Conservation (phyloP, 2,329 filamentous ascomycete genomes). For the Microascus cirrosus region DNA sequence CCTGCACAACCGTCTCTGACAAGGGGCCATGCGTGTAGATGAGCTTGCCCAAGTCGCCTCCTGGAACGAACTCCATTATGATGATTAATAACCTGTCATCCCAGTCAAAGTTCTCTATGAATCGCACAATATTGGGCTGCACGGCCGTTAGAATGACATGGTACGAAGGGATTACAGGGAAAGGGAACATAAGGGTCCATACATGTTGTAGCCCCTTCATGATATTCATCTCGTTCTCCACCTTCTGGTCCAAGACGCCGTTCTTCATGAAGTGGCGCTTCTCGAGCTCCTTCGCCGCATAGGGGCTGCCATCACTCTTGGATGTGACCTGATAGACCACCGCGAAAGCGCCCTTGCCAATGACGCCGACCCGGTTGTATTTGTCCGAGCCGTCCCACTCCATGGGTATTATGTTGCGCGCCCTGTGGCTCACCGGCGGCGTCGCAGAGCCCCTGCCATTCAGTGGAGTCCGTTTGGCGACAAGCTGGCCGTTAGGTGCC, state of each 20-base stretch:
- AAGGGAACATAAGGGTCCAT: conserved; percentile 23
- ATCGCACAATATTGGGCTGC: conserved; percentile 80
- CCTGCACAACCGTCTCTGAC: conserved; percentile 55
- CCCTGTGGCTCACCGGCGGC: conserved; percentile 1
- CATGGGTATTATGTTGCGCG: conserved; percentile 25
- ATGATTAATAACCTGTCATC: conserved; percentile 80
- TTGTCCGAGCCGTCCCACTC: conserved; percentile 75
- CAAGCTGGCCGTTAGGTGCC: not conserved
- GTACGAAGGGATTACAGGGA: not conserved
- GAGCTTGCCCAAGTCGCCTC: conserved; percentile 71
- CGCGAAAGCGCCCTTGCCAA: conserved; percentile 92
- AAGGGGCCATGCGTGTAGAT: conserved; percentile 52
- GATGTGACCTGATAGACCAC: conserved; percentile 84
- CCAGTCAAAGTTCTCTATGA: conserved; percentile 79
- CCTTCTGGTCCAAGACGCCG: conserved; percentile 76
- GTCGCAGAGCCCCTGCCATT: not conserved
- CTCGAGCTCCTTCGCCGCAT: conserved; percentile 89
- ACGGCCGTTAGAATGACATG: not conserved
- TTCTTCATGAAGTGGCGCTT: conserved; percentile 92
- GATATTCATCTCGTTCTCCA: conserved; percentile 95
- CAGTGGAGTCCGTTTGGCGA: not conserved
- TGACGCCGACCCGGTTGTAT: conserved; percentile 72
- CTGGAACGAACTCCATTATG: conserved; percentile 85
- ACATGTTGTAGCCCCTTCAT: conserved; percentile 81
- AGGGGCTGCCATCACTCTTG: conserved; percentile 71